These are phyloP conservation scores for Catunica adiposa DNA, from an alignment of 2,329 filamentous ascomycete species.

Conservation along the genomic window DNA sequence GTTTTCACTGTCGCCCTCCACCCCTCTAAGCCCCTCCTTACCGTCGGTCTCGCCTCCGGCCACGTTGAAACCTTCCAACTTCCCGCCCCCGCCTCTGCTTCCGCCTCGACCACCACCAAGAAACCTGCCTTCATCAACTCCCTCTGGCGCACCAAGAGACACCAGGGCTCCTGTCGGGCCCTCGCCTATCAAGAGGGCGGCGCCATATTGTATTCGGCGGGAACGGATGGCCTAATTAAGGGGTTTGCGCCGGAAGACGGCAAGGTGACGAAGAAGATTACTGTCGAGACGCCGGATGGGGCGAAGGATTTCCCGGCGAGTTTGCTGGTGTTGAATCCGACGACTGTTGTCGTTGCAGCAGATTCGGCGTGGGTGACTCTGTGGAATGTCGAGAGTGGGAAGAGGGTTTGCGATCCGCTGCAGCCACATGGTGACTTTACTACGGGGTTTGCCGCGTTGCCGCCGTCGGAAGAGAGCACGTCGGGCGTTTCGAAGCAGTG, in stretches of 20 bases:
- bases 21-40: slow-evolving; percentile 66
- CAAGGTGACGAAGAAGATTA: slow-evolving; percentile 65
- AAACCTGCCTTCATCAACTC: slow-evolving; percentile 53
- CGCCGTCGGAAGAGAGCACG: slow-evolving; percentile 62
- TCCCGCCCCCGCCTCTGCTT: slow-evolving; percentile 26
- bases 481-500: slow-evolving; percentile 88
- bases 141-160: slow-evolving; percentile 70
- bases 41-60: slow-evolving; percentile 69
- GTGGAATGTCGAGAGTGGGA: slow-evolving; percentile 50
- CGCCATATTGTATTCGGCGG: slow-evolving; percentile 48
- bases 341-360: slow-evolving; percentile 74
- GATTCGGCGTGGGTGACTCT: slow-evolving; percentile 83
- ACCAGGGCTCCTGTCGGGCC: slow-evolving; percentile 84
- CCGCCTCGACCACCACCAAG: slow-evolving; percentile 38
- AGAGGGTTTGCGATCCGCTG: slow-evolving; percentile 25
- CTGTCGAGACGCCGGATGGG: slow-evolving; percentile 31
- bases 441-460: slow-evolving; percentile 70
- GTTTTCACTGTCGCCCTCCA: slow-evolving; percentile 82
- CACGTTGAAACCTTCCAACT: slow-evolving; percentile 75
- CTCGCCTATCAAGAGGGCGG: slow-evolving; percentile 69
- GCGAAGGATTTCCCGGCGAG: slow-evolving; percentile 45
- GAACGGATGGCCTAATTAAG: slow-evolving; percentile 42
- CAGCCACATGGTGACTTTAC: slow-evolving; percentile 87
- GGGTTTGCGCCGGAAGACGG: slow-evolving; percentile 42
- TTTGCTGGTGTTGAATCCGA: slow-evolving; percentile 68